Evolutionary conservation across 2,329 filamentous ascomycete species (phyloP).

Genomic region (Penicillium sp.): DNA sequence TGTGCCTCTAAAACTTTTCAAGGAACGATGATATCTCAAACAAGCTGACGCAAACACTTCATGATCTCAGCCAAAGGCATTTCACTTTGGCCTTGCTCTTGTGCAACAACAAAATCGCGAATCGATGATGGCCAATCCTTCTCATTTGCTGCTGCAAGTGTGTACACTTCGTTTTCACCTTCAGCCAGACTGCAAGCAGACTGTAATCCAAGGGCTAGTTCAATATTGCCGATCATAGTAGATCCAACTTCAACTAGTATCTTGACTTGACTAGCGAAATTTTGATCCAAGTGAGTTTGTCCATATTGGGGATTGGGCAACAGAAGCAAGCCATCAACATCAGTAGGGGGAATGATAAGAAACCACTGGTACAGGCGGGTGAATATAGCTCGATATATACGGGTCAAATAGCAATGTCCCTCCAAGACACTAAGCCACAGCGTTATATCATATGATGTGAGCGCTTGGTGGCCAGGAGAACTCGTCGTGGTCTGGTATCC

Average conservation of each 20-base stretch:
- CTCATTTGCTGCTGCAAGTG: background rate
- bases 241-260: slow-evolving; percentile 15
- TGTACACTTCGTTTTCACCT: background rate
- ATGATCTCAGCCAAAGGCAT: slow-evolving; percentile 19
- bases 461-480: background rate
- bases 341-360: slow-evolving; percentile 14
- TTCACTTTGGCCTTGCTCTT: slow-evolving; percentile 10
- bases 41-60: slow-evolving; percentile 13
- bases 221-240: slow-evolving; percentile 14
- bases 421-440: slow-evolving; percentile 16
- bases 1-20: background rate
- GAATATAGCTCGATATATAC: slow-evolving; percentile 18
- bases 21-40: slow-evolving; percentile 1
- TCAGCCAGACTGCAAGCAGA: background rate
- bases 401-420: slow-evolving; percentile 17
- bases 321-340: slow-evolving; percentile 12
- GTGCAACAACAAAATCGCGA: slow-evolving; percentile 13
- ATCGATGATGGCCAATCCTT: slow-evolving; percentile 8
- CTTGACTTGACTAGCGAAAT: slow-evolving; percentile 11
- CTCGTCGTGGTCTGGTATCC: slow-evolving; percentile 10
- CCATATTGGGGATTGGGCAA: slow-evolving; percentile 14
- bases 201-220: slow-evolving; percentile 9
- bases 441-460: slow-evolving; percentile 1
- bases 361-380: slow-evolving; percentile 19
- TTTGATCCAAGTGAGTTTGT: slow-evolving; percentile 11